Evolutionary conservation across 2,329 filamentous ascomycete genomes (phyloP).

Genomic region (Epichloe brachyelytri): DNA sequence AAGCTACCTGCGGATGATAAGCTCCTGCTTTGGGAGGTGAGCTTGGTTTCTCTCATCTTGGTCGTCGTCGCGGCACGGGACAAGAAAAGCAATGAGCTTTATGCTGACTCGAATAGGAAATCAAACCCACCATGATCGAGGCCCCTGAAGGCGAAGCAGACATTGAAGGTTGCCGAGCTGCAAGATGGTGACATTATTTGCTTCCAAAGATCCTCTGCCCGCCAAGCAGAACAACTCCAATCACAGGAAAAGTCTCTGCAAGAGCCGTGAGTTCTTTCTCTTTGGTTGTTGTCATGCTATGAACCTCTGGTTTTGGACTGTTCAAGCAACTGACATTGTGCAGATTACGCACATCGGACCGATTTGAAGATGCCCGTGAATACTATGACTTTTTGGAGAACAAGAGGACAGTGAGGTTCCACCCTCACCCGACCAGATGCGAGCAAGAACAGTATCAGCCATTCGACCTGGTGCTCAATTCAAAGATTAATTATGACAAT

Average conservation of each 20-base stretch:
- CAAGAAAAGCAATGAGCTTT: no score
- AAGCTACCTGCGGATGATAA: constrained; percentile 52
- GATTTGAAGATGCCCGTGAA: constrained; percentile 58
- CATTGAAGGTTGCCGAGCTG: constrained; percentile 80
- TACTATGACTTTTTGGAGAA: constrained; percentile 93
- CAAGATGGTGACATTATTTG: constrained; percentile 96
- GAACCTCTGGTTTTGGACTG: no score
- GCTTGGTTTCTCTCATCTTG: not conserved
- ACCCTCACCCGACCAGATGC: constrained; percentile 48
- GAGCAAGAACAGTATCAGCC: constrained; percentile 45
- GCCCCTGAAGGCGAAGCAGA: constrained; percentile 78
- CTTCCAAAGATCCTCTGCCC: constrained; percentile 58
- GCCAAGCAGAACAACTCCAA: constrained; percentile 25
- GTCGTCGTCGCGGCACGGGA: not conserved
- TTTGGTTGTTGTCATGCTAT: not conserved
- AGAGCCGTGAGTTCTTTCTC: constrained; percentile 17
- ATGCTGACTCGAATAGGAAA: constrained; percentile 44
- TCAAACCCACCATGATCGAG: constrained; percentile 97
- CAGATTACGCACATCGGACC: constrained; percentile 27
- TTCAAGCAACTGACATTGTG: not conserved
- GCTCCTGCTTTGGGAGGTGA: constrained; percentile 63
- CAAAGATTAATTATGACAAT: constrained; percentile 82
- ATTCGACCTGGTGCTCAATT: constrained; percentile 70
- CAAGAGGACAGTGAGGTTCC: constrained; percentile 66
- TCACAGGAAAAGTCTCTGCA: constrained; percentile 16